Evolutionary conservation across 2,329 filamentous ascomycete genomes (phyloP).

Genomic region (Penicillium sp.): DNA sequence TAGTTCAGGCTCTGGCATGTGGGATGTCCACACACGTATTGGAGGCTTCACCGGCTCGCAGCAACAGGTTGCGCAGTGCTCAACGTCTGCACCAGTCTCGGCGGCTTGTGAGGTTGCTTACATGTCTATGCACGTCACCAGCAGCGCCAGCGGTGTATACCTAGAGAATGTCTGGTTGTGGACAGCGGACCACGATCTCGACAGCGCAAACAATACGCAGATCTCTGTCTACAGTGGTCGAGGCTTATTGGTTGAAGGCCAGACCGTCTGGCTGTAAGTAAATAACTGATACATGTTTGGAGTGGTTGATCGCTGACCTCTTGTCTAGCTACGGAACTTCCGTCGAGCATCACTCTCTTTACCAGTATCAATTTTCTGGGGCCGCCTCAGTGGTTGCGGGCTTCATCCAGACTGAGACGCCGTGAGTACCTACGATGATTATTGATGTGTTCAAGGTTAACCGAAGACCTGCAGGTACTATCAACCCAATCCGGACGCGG

Average conservation of each 20-base stretch:
- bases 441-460: neutral
- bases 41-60: slow-evolving; percentile 53
- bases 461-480: slow-evolving; percentile 31
- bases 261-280: slow-evolving; percentile 40
- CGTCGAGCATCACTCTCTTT: slow-evolving; percentile 49
- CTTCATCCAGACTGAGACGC: slow-evolving; percentile 42
- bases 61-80: slow-evolving; percentile 44
- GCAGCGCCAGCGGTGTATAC: slow-evolving; percentile 38
- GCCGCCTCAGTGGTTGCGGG: slow-evolving; percentile 34
- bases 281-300: neutral
- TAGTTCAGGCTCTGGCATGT: slow-evolving; percentile 51
- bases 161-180: slow-evolving; percentile 54
- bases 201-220: slow-evolving; percentile 48
- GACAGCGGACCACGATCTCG: slow-evolving; percentile 57
- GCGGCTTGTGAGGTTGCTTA: slow-evolving; percentile 36
- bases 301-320: slow-evolving; percentile 6
- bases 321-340: slow-evolving; percentile 40
- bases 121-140: slow-evolving; percentile 40
- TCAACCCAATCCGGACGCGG: slow-evolving; percentile 37
- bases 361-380: slow-evolving; percentile 49
- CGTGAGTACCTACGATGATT: slow-evolving; percentile 23
- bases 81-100: slow-evolving; percentile 40
- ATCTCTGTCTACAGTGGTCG: slow-evolving; percentile 55
- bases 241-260: slow-evolving; percentile 51
- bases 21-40: slow-evolving; percentile 55